phyloP scores from a whole-genome alignment of 805 yeast genomes.

The Yarrowia alimentaria region DNA sequence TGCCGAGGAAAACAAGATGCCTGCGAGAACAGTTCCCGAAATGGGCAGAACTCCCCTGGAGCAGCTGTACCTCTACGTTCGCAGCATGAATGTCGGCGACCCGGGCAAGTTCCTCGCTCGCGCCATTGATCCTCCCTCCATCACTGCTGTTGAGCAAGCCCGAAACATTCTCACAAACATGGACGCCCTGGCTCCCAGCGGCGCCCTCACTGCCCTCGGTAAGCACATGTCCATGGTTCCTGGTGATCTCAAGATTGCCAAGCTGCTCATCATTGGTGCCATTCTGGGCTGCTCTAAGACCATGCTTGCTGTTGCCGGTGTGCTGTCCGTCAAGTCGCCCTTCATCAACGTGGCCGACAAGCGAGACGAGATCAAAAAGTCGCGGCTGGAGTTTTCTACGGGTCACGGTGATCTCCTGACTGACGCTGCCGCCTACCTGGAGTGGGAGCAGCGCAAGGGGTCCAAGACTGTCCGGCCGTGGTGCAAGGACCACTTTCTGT shows the following conservation, averaged over 20 bases:
- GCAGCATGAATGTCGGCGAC: slow-evolving; percentile 79
- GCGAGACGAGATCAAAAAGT: slow-evolving; percentile 58
- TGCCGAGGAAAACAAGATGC: slow-evolving; percentile 57
- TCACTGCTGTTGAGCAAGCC: slow-evolving; percentile 52
- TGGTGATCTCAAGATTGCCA: slow-evolving; percentile 79
- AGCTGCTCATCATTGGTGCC: slow-evolving; percentile 72
- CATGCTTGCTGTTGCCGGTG: slow-evolving; percentile 77
- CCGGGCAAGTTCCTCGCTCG: slow-evolving; percentile 66
- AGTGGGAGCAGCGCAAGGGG: slow-evolving; percentile 45
- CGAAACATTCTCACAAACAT: slow-evolving; percentile 55
- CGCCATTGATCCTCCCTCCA: slow-evolving; percentile 81
- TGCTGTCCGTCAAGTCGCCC: slow-evolving; percentile 71
- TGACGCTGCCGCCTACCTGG: slow-evolving; percentile 55
- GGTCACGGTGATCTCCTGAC: slow-evolving; percentile 78
- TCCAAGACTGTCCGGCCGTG: slow-evolving; percentile 41
- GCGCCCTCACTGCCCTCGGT: slow-evolving; percentile 72
- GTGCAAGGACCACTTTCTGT: slow-evolving; percentile 59
- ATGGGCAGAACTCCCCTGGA: slow-evolving; percentile 81
- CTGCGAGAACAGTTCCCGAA: slow-evolving; percentile 80
- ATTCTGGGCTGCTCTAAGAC: slow-evolving; percentile 78
- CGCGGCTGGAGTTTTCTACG: slow-evolving; percentile 37
- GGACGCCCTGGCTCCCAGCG: slow-evolving; percentile 61
- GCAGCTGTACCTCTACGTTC: slow-evolving; percentile 76
- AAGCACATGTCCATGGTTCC: slow-evolving; percentile 77
- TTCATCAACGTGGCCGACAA: slow-evolving; percentile 61